Base-by-base conservation (phyloP, 129 eudicot genomes). In the Logfia minima region DNA sequence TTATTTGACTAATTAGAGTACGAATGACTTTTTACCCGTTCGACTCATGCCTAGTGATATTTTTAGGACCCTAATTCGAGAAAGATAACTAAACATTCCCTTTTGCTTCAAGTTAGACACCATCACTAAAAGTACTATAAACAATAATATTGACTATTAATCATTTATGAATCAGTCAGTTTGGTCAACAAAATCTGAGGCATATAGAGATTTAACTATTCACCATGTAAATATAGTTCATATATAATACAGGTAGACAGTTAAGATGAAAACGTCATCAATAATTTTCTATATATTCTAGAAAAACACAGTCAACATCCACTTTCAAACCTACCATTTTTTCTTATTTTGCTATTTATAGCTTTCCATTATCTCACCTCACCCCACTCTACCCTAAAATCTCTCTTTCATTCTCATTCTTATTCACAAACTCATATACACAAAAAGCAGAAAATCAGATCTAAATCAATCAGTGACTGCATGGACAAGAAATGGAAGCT, bases 401-500 rank as follows among this genome's bases (percentile, higher is more conserved):
- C 43, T 56, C 77, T 61, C 72, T 17, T 66, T 14, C 58, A 24
- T 51, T 62, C 71, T 53, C 79, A 56, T 32, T 70, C 71, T 70
- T 60, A 73, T 70, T 48, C 69, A 45, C 64, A 68, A 29, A 29
- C 14, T 17, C 16, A 68, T 6, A 58, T 16, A 29, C 35, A 70
- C 26, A 66, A 4, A 66, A 43, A 53, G 37, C 65, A 59, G 65
- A 77, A 77, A 72, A 24, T 77, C 75, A 56, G 70, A 77, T 51
- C 68, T 1, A 75, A 56, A 67, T 75, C 80, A 45, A 68, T 51
- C 74, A 28, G 10, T 58, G 64, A 16, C 34, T 85, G 86, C 75
- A 86, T 87, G 89, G 98, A 92, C 53, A 89, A 88, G 80, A 88
- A 92, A 73, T 86, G 91, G 92, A 87, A 84, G 62, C 64, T 83